These are phyloP conservation scores for Eucalyptus grandis DNA, from an alignment of 345 rosid genomes.

Conservation along the genomic window DNA sequence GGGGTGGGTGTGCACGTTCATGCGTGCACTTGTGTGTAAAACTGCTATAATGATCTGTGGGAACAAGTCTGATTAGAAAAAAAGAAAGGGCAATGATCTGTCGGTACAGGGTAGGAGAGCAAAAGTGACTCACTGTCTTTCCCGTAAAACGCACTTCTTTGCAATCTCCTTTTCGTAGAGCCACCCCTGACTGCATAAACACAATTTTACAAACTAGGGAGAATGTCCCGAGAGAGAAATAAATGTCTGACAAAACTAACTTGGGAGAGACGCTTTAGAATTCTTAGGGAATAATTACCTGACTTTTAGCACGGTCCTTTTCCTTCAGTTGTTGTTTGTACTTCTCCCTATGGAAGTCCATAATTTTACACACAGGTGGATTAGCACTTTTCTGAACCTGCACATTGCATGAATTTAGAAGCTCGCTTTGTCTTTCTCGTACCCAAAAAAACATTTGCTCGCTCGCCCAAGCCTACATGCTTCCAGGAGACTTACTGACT, in stretches of 20 bases:
- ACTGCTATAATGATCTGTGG: background rate
- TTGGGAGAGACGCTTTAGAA: background rate
- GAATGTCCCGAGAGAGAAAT: background rate
- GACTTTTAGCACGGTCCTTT: constrained; percentile 46
- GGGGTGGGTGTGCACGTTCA: background rate
- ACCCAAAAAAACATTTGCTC: background rate
- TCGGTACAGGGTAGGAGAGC: background rate
- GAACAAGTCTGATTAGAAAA: background rate
- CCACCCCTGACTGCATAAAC: constrained; percentile 25
- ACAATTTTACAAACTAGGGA: background rate
- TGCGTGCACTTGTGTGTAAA: background rate
- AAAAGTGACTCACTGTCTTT: constrained; percentile 55
- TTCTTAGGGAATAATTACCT: constrained; percentile 15
- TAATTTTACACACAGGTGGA: constrained; percentile 62
- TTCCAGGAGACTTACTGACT: background rate
- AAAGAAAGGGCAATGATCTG: background rate
- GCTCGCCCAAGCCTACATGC: background rate
- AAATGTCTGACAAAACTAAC: background rate
- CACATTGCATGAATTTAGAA: background rate
- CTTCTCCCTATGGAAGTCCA: constrained; percentile 35
- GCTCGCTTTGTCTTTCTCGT: background rate
- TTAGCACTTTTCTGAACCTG: constrained; percentile 34
- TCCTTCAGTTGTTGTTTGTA: constrained; percentile 13
- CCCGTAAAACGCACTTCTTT: constrained; percentile 73
- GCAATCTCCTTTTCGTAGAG: constrained; percentile 20